Percentiles rank a stretch among this genome's conserved stretches.
Conservation (phyloP, 108 stramenopile genomes). For the Skeletonema grethae region DNA sequence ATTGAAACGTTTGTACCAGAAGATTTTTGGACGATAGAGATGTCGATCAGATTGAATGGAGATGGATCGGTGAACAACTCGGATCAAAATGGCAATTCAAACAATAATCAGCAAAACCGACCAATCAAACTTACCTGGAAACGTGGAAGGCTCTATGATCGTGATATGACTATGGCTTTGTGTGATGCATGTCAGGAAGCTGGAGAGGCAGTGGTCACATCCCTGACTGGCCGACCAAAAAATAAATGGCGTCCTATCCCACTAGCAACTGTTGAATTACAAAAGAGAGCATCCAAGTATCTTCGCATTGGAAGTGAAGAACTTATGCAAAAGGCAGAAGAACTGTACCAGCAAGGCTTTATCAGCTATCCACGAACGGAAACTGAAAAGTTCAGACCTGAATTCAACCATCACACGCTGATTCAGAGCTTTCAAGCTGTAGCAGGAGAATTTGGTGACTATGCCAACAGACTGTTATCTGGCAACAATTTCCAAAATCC, state of each 20-base stretch:
- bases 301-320: conserved; percentile 87
- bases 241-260: conserved; percentile 94
- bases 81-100: conserved; percentile 23
- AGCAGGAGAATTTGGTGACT: conserved; percentile 56
- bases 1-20: conserved; percentile 94
- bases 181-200: conserved; percentile 91
- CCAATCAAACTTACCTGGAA: conserved; percentile 84
- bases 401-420: conserved; percentile 81
- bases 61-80: conserved; percentile 35
- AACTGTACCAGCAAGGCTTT: conserved; percentile 90
- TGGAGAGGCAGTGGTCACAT: conserved; percentile 72
- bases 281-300: conserved; percentile 92
- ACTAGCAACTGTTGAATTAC: conserved; percentile 96
- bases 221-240: conserved; percentile 73
- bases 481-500: conserved; percentile 79
- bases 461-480: conserved; percentile 68
- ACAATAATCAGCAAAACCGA: conserved; percentile 34
- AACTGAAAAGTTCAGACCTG: conserved; percentile 92
- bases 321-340: conserved; percentile 96
- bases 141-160: conserved; percentile 90
- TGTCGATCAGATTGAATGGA: conserved; percentile 54
- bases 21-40: conserved; percentile 92
- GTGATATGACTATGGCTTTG: conserved; percentile 63
- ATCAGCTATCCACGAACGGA: conserved; percentile 98
- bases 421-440: conserved; percentile 73